Base-by-base conservation (phyloP, 768 basidiomycete genomes). In the Kwoniella newhampshirensis region DNA sequence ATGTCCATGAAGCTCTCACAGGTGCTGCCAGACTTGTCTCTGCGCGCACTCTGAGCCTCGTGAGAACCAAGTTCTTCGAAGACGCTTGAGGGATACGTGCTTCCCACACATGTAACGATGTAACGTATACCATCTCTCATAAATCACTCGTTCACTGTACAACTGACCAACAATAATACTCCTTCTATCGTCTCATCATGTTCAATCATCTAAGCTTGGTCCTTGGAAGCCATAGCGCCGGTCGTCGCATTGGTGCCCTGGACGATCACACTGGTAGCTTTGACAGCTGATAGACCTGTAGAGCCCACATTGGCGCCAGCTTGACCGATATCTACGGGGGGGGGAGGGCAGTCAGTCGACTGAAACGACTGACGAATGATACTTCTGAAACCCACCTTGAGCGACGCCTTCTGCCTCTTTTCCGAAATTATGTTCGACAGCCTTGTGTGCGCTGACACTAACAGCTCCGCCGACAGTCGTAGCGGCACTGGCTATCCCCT, bases 371-470 rank as follows among this genome's bases (percentile, higher is more conserved):
- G 21, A 36, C 13, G 7, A 32, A 32, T 13, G 32, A 21, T 28
- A 8, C 49, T 42, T 23, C 13, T 46, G 3, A n/a, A 28, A 62
- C 68, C 57, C 50, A 75, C 74, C 67, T 54, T 71, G 61, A 21
- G 74, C 74, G 11, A 71, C 70, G 3, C 39, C 32, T 21, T 73
- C 70, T 8, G 66, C 63, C 43, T 70, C 61, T 48, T 59, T 65
- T 12, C 72, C 72, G 47, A 60, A 70, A 46, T 70, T 64, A 44
- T 72, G 66, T 32, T 70, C 66, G 2, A 75, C 61, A n/a, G 66
- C 70, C 45, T 59, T 59, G 42, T 75, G 70, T 9, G 67, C 64
- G 41, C 68, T 72, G 23, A 66, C 62, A 26, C 70, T 67, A 23
- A 67, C 47, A 23, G 64, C 64, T 13, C 51, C 49, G n/a, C 56